Evolutionary conservation across 2,329 filamentous ascomycete species (phyloP).

Genomic region (Neofusicoccum sp.): DNA sequence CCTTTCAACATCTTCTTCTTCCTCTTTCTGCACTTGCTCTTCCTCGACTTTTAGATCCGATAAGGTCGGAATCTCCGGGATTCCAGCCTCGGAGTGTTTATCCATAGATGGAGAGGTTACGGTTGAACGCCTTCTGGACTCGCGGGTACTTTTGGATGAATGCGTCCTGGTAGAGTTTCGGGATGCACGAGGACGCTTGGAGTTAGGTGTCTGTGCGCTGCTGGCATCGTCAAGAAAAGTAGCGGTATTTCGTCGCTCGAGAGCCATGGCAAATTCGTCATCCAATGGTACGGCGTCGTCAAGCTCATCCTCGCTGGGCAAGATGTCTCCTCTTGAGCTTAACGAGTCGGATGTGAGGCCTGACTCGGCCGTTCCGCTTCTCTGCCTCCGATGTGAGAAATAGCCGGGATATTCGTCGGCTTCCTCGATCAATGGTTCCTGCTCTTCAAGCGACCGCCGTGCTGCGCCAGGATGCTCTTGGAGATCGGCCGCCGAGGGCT

Average conservation of each 20-base stretch:
- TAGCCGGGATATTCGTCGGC: conserved; percentile 51
- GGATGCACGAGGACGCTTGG: conserved; percentile 50
- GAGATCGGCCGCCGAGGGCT: conserved; percentile 86
- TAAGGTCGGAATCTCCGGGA: conserved; percentile 47
- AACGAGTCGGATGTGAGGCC: conserved; percentile 83
- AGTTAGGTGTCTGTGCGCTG: conserved; percentile 59
- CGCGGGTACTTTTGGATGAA: conserved; percentile 49
- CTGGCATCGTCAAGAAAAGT: conserved; percentile 67
- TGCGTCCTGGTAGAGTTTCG: conserved; percentile 48
- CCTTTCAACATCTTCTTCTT: conserved; percentile 58
- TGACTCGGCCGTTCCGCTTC: conserved; percentile 79
- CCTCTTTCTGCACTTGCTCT: conserved; percentile 53
- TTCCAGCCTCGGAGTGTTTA: conserved; percentile 12
- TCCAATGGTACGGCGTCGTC: conserved; percentile 92
- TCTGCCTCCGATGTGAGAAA: conserved; percentile 54
- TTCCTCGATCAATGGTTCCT: conserved; percentile 74
- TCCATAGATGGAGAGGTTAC: conserved; percentile 5
- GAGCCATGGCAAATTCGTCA: conserved; percentile 85
- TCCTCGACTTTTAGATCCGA: conserved; percentile 62
- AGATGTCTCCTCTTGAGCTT: conserved; percentile 85
- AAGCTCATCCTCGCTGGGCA: conserved; percentile 82
- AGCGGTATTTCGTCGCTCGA: conserved; percentile 69
- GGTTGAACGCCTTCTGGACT: conserved; percentile 26
- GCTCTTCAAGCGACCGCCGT: conserved; percentile 58
- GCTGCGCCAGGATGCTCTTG: conserved; percentile 77